Percentiles rank a stretch among this genome's conserved stretches.
Conservation (phyloP, 2,329 filamentous ascomycete species). For the Ophiobolus disseminans region DNA sequence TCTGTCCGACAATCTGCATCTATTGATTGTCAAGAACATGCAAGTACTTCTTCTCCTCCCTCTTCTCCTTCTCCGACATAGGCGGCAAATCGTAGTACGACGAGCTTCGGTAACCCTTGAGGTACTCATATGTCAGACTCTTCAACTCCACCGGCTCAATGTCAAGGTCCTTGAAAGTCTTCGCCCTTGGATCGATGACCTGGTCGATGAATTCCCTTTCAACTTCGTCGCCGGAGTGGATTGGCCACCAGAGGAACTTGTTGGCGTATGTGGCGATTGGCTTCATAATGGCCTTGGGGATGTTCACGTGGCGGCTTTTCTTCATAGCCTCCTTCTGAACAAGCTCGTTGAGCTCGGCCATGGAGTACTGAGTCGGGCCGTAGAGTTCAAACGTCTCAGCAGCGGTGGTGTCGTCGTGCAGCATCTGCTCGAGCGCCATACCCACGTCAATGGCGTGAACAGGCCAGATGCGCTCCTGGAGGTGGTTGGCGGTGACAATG, state of each 20-base stretch:
- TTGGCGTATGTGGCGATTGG: constrained; percentile 78
- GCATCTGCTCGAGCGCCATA: constrained; percentile 85
- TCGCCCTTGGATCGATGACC: constrained; percentile 84
- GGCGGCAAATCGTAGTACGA: constrained; percentile 93
- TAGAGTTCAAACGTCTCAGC: constrained; percentile 93
- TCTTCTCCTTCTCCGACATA: constrained; percentile 91
- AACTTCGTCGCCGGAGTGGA: constrained; percentile 81
- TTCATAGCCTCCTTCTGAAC: constrained; percentile 94
- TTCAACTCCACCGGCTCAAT: constrained; percentile 88
- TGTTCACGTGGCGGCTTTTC: constrained; percentile 85
- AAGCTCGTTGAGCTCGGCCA: constrained; percentile 82
- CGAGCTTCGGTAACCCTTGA: constrained; percentile 90
- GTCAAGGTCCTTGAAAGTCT: constrained; percentile 92
- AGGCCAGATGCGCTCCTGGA: constrained; percentile 89
- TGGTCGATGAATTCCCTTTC: constrained; percentile 95
- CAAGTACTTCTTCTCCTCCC: constrained; percentile 94
- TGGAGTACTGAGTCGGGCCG: constrained; percentile 90
- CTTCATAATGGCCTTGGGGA: constrained; percentile 82
- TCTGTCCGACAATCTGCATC: constrained; percentile 1
- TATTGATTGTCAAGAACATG: constrained; percentile 69
- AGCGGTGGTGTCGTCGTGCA: constrained; percentile 88
- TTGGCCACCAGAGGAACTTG: constrained; percentile 86
- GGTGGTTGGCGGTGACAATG: constrained; percentile 87
- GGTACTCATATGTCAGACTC: constrained; percentile 89
- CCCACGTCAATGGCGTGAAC: constrained; percentile 95